These are phyloP conservation scores for Dendrobium nobile DNA, from an alignment of 106 monocot genomes.

Conservation along the genomic window DNA sequence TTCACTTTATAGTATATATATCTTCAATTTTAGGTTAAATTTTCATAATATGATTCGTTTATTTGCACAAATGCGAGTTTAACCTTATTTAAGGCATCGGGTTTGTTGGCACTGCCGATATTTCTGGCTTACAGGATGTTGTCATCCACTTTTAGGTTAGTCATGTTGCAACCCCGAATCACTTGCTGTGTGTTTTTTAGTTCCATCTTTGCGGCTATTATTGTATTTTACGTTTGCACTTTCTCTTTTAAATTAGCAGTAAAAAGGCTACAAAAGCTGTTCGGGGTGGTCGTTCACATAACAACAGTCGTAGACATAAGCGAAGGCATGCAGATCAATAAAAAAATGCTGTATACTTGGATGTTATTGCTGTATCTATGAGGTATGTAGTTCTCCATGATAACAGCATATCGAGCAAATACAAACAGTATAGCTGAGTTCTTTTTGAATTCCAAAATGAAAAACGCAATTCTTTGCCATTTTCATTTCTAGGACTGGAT, in stretches of 20 bases:
- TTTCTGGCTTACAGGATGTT: slow-evolving; percentile 33
- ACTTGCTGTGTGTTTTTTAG: background rate
- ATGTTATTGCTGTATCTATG: too few relatives aligned
- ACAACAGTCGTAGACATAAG: slow-evolving; percentile 43
- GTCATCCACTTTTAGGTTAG: slow-evolving; percentile 33
- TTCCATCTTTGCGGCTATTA: background rate
- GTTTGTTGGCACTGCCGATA: slow-evolving; percentile 46
- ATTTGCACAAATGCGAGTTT: too few relatives aligned
- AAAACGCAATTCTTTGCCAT: too few relatives aligned
- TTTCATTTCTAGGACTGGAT: too few relatives aligned
- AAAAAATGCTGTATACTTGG: background rate
- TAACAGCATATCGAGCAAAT: too few relatives aligned
- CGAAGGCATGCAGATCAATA: slow-evolving; percentile 55
- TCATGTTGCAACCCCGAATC: too few relatives aligned
- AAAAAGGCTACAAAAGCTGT: slow-evolving; percentile 29
- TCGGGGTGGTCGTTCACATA: slow-evolving; percentile 18
- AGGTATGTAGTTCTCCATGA: too few relatives aligned
- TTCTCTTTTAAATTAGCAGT: slow-evolving; percentile 8
- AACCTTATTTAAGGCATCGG: slow-evolving; percentile 42
- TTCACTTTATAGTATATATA: background rate
- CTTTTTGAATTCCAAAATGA: too few relatives aligned
- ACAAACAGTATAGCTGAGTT: too few relatives aligned
- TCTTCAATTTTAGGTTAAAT: background rate
- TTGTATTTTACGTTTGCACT: background rate
- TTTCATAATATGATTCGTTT: background rate